Percentiles rank a stretch among this genome's conserved stretches.
Evolutionary conservation across 140 eudicot species (phyloP).

Genomic region (Oenanthe javanica): DNA sequence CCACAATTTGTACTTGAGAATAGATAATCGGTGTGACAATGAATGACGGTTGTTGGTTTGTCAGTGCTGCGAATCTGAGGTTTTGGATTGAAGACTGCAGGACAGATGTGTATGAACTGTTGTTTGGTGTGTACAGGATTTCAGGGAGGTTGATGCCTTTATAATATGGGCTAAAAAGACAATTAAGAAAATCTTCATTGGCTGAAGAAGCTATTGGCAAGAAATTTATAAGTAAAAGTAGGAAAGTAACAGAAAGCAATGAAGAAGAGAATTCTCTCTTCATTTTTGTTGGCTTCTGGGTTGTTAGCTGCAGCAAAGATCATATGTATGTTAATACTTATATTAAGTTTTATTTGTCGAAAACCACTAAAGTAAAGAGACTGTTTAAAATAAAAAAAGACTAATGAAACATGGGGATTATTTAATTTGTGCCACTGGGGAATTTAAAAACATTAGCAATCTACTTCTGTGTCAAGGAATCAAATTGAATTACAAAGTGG

Average conservation of each 20-base stretch:
- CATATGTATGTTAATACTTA: background rate
- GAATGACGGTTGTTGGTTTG: background rate
- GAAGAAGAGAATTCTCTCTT: background rate
- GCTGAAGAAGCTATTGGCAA: background rate
- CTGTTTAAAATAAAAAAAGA: background rate
- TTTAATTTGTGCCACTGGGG: background rate
- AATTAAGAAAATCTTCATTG: background rate
- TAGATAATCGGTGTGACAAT: conserved; percentile 8
- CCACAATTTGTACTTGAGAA: background rate
- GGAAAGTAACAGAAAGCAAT: background rate
- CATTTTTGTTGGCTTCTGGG: background rate
- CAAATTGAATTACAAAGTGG: background rate
- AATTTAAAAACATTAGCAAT: no score
- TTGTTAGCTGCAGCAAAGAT: background rate
- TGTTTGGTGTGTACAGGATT: conserved; percentile 7
- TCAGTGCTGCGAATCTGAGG: background rate
- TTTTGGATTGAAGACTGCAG: conserved; percentile 5
- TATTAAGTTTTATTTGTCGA: background rate
- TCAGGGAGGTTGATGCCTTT: background rate
- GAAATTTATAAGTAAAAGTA: conserved; percentile 1
- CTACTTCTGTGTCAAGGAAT: no score
- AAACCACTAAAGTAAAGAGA: background rate
- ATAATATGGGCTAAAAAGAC: background rate
- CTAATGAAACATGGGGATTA: background rate
- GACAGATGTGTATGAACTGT: conserved; percentile 3